phyloP scores from a whole-genome alignment of 495 filamentous ascomycete species.

The Penicillium daleae region DNA sequence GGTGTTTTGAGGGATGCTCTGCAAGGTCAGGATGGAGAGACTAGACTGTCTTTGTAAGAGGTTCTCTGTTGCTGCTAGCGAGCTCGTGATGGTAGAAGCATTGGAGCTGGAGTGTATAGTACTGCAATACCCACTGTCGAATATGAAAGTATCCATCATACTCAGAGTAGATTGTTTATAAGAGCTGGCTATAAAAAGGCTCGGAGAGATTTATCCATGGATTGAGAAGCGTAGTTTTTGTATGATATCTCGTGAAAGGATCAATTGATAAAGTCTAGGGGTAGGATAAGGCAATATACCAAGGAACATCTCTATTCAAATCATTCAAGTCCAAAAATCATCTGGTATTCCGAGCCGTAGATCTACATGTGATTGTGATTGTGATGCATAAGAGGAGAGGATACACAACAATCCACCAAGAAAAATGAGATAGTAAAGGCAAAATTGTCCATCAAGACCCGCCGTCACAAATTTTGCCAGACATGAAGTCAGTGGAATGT shows the following conservation, averaged over 20 bases:
- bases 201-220: too few relatives aligned
- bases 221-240: too few relatives aligned
- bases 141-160: background rate
- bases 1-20: slow-evolving; percentile 61
- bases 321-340: background rate
- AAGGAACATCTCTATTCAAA: background rate
- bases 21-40: too few relatives aligned
- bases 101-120: background rate
- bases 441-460: background rate
- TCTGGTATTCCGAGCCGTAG: slow-evolving; percentile 10
- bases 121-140: background rate
- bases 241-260: too few relatives aligned
- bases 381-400: slow-evolving; percentile 5
- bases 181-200: too few relatives aligned
- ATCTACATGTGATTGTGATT: slow-evolving; percentile 24
- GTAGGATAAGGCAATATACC: background rate
- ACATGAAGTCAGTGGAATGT: background rate
- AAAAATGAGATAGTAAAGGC: background rate
- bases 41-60: too few relatives aligned
- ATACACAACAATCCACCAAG: slow-evolving; percentile 4
- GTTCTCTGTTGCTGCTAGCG: background rate
- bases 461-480: background rate
- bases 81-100: background rate
- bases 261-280: background rate
- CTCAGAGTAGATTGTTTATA: too few relatives aligned